These are phyloP conservation scores for Penicillium glabrum DNA, from an alignment of 2,329 filamentous ascomycete species.

Conservation along the genomic window DNA sequence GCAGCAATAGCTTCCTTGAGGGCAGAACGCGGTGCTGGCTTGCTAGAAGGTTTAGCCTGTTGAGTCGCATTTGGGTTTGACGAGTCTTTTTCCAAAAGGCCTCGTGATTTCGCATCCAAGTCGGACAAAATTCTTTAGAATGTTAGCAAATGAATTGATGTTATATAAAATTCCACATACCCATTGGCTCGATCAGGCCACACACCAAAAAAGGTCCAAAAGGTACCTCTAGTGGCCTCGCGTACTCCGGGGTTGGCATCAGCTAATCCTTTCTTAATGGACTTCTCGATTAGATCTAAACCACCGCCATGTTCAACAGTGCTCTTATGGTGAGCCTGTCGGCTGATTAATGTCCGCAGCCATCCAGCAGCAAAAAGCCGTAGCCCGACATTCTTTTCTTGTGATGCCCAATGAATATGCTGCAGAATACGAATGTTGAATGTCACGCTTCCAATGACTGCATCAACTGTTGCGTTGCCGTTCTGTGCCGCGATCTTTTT, in stretches of 20 bases:
- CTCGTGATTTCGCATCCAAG: slow-evolving; percentile 76
- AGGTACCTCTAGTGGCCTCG: slow-evolving; percentile 80
- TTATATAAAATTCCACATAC: slow-evolving; percentile 49
- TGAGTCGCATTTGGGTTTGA: slow-evolving; percentile 60
- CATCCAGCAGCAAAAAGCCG: slow-evolving; percentile 76
- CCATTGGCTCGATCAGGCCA: slow-evolving; percentile 77
- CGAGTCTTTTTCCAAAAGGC: slow-evolving; percentile 77
- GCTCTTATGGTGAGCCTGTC: slow-evolving; percentile 72
- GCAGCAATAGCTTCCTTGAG: slow-evolving; percentile 82
- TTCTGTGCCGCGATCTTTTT: slow-evolving; percentile 91
- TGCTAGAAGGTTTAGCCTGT: slow-evolving; percentile 8
- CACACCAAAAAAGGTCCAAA: slow-evolving; percentile 76
- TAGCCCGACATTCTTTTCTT: slow-evolving; percentile 92
- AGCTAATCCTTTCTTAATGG: slow-evolving; percentile 80
- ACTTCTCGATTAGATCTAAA: slow-evolving; percentile 80
- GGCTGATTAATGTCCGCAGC: slow-evolving; percentile 78
- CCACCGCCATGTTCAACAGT: slow-evolving; percentile 83
- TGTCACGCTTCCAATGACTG: slow-evolving; percentile 73
- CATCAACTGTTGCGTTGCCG: slow-evolving; percentile 77
- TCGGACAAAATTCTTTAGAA: slow-evolving; percentile 68
- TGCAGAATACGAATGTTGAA: slow-evolving; percentile 81
- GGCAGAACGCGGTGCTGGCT: slow-evolving; percentile 46
- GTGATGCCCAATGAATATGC: slow-evolving; percentile 76
- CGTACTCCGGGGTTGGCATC: slow-evolving; percentile 90
- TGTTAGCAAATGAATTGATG: slow-evolving; percentile 23